A percentile compares a stretch with the other conserved stretches of the same genome.
These are phyloP conservation scores for Sphaerulina vaccinii DNA, from an alignment of 2,329 filamentous ascomycete species.

Conservation along the genomic window DNA sequence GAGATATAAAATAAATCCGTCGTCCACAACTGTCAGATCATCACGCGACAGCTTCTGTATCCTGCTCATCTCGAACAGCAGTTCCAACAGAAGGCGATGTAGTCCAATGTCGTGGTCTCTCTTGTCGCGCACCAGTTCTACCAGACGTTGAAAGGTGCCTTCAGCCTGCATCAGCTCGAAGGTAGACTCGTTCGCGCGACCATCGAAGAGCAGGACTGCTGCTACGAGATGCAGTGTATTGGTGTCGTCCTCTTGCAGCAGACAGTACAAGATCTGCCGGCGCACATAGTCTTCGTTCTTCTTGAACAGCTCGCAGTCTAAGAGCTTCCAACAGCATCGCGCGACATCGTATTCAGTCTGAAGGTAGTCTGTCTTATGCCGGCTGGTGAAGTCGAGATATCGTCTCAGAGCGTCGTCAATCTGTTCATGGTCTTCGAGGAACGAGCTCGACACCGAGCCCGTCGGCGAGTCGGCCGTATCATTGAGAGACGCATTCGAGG, in stretches of 20 bases:
- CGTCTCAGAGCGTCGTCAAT: slow-evolving; percentile 84
- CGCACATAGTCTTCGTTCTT: slow-evolving; percentile 82
- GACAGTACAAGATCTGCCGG: slow-evolving; percentile 85
- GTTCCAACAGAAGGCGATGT: slow-evolving; percentile 77
- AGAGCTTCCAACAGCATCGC: slow-evolving; percentile 74
- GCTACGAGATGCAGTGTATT: slow-evolving; percentile 78
- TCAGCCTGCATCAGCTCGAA: slow-evolving; percentile 88
- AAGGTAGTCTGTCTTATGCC: slow-evolving; percentile 70
- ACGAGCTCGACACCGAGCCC: slow-evolving; percentile 51
- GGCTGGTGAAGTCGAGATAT: slow-evolving; percentile 77
- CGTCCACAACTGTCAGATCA: slow-evolving; percentile 69
- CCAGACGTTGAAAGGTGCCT: slow-evolving; percentile 75
- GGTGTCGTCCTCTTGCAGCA: slow-evolving; percentile 81
- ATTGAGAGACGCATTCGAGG: neutral
- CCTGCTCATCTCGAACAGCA: slow-evolving; percentile 95
- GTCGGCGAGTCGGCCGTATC: slow-evolving; percentile 45
- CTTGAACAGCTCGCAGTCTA: slow-evolving; percentile 72
- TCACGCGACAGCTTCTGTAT: slow-evolving; percentile 77
- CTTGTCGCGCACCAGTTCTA: slow-evolving; percentile 73
- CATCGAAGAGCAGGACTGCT: slow-evolving; percentile 83
- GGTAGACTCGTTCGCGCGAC: slow-evolving; percentile 70
- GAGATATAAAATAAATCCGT: slow-evolving; percentile 78
- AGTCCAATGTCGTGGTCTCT: slow-evolving; percentile 48
- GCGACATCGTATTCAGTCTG: slow-evolving; percentile 76
- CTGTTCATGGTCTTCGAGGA: slow-evolving; percentile 55